These are phyloP conservation scores for Ordospora pajunii DNA, from an alignment of 371 early-diverging fungal genomes.

Conservation along the genomic window DNA sequence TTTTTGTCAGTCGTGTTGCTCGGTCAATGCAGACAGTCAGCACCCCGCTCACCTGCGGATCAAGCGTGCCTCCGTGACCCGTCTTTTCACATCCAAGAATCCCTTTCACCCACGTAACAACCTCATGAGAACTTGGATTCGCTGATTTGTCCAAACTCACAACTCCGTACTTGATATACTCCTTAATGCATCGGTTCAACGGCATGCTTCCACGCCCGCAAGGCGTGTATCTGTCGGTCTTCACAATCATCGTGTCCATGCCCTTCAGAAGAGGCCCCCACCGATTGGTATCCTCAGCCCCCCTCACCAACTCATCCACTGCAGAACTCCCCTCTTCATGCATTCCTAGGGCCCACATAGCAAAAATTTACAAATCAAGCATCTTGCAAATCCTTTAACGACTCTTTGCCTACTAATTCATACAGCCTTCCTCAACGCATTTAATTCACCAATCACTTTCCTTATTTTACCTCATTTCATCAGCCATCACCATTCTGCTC, in stretches of 20 bases:
- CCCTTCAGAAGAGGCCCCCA: constrained; percentile 63
- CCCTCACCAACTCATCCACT: background rate
- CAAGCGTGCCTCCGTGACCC: constrained; percentile 96
- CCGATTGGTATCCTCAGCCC: background rate
- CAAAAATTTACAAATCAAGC: no score
- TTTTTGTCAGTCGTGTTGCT: constrained; percentile 95
- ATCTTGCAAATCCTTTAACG: no score
- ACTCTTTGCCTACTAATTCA: no score
- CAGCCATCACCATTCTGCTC: no score
- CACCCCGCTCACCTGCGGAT: constrained; percentile 98
- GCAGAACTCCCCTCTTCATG: no score
- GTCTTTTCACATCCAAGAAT: constrained; percentile 95
- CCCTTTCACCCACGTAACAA: constrained; percentile 97
- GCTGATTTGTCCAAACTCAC: constrained; percentile 95
- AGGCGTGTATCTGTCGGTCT: constrained; percentile 92
- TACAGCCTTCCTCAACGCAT: no score
- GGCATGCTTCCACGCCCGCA: constrained; percentile 87
- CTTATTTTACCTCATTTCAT: no score
- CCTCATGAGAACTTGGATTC: constrained; percentile 98
- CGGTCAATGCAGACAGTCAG: constrained; percentile 94
- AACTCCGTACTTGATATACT: constrained; percentile 78
- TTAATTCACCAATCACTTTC: no score
- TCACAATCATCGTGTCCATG: constrained; percentile 89
- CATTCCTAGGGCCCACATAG: no score
- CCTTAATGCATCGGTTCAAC: constrained; percentile 76